These are phyloP conservation scores for Maudiozyma pseudohumilis DNA, from an alignment of 805 yeast genomes.

Conservation along the genomic window DNA sequence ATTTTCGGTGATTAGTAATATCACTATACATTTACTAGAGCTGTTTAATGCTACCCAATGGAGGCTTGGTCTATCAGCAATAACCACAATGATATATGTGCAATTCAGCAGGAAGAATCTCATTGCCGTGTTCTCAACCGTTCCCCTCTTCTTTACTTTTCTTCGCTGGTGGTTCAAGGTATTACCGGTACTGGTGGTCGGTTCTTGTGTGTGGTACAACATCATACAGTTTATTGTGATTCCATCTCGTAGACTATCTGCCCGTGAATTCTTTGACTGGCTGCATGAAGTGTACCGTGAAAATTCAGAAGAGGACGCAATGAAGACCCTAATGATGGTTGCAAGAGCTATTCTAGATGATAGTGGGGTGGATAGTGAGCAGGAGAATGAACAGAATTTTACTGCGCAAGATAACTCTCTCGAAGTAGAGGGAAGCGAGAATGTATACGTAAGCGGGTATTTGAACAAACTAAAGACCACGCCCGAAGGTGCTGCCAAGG, in stretches of 20 bases:
- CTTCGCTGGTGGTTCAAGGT: not conserved
- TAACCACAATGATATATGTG: slow-evolving; percentile 33
- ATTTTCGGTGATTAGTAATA: slow-evolving; percentile 48
- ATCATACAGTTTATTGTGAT: not conserved
- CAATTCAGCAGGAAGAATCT: slow-evolving; percentile 24
- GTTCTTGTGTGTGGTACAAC: not conserved
- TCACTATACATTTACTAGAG: slow-evolving; percentile 55
- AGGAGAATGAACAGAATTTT: not conserved
- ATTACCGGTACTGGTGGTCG: not conserved
- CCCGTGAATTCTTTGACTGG: not conserved
- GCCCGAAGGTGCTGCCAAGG: slow-evolving; percentile 15
- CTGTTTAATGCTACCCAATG: slow-evolving; percentile 42
- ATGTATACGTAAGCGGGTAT: slow-evolving; percentile 19
- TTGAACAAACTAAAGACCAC: slow-evolving; percentile 11
- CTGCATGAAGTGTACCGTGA: not conserved
- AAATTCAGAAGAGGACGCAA: slow-evolving; percentile 1
- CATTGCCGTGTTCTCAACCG: not conserved
- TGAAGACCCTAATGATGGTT: not conserved
- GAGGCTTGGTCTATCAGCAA: slow-evolving; percentile 53
- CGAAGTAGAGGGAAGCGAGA: not conserved
- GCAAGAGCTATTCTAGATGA: not conserved
- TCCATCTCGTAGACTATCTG: not conserved
- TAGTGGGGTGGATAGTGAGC: not conserved
- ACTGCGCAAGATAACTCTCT: not conserved
- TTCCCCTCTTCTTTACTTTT: not conserved